Evolutionary conservation across 257 asterid genomes (phyloP).

Genomic region (Lantana camara): DNA sequence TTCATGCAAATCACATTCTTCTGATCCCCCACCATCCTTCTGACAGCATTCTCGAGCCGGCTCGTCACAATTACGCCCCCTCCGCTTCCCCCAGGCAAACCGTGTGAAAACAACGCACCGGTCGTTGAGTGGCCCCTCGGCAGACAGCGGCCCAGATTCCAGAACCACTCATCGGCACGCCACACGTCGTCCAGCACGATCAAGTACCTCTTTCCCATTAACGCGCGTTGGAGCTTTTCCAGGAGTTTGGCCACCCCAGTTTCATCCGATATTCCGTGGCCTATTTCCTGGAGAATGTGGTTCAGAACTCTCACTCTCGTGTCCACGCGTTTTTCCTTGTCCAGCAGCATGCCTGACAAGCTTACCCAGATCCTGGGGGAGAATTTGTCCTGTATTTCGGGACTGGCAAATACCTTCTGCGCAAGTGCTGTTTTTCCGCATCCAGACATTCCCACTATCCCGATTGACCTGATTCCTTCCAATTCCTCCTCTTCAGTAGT

Average conservation of each 20-base stretch:
- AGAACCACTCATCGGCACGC: constrained; percentile 4
- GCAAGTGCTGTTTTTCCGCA: constrained; percentile 20
- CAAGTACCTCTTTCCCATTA: constrained; percentile 22
- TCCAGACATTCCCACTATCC: constrained; percentile 17
- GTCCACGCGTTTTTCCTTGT: not conserved
- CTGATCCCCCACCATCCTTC: constrained; percentile 4
- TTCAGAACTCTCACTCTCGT: not conserved
- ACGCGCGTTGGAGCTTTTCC: not conserved
- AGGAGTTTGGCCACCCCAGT: not conserved
- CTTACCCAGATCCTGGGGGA: constrained; percentile 16
- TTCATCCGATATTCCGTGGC: not conserved
- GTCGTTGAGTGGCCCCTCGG: not conserved
- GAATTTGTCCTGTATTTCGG: not conserved
- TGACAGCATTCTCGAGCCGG: constrained; percentile 11
- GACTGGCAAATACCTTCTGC: constrained; percentile 10
- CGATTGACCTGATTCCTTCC: not conserved
- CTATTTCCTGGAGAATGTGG: constrained; percentile 5
- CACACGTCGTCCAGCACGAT: constrained; percentile 24
- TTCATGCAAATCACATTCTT: not conserved
- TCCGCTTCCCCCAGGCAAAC: constrained; percentile 19
- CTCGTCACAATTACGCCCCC: constrained; percentile 25
- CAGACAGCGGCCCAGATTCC: constrained; percentile 2
- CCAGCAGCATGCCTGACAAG: not conserved
- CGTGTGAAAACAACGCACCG: not conserved
- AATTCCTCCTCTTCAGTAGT: too few species aligned